A percentile compares a stretch with the other conserved stretches of the same genome.
Evolutionary conservation across 1,284 basidiomycete genomes (phyloP).

Genomic region (Ganoderma lingzhi): DNA sequence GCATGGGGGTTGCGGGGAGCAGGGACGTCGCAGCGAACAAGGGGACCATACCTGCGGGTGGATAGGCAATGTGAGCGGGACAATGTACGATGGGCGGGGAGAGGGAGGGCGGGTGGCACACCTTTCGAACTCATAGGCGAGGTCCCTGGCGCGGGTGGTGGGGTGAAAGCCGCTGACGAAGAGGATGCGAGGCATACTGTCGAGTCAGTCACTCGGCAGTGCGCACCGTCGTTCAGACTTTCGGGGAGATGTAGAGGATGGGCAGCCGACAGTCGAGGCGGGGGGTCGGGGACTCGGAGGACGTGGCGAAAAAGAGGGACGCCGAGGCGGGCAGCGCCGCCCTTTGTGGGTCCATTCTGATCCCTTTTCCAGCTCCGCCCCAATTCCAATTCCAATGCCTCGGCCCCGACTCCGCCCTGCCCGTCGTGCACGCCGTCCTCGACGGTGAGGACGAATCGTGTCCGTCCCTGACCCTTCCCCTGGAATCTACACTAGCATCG

Average conservation of each 20-base stretch:
- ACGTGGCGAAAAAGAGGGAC: conserved; percentile 18
- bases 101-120: conserved; percentile 44
- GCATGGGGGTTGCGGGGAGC: conserved; percentile 81
- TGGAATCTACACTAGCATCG: not conserved
- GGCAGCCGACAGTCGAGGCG: not conserved
- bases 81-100: not conserved
- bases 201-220: conserved; percentile 11
- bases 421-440: not conserved
- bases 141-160: conserved; percentile 79
- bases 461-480: not conserved
- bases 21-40: conserved; percentile 89
- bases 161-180: conserved; percentile 89
- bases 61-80: not conserved
- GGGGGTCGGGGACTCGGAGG: conserved; percentile 9
- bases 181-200: conserved; percentile 73
- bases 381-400: not conserved
- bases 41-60: conserved; percentile 69
- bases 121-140: conserved; percentile 90
- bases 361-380: conserved; percentile 16
- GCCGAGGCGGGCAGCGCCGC: conserved; percentile 6
- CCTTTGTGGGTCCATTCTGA: conserved; percentile 18
- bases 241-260: conserved; percentile 4
- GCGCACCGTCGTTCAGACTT: conserved; percentile 8
- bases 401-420: not conserved
- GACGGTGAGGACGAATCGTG: not conserved